Evolutionary conservation across 352 stramenopile genomes (phyloP).

Genomic region (Globisporangium spiculum): DNA sequence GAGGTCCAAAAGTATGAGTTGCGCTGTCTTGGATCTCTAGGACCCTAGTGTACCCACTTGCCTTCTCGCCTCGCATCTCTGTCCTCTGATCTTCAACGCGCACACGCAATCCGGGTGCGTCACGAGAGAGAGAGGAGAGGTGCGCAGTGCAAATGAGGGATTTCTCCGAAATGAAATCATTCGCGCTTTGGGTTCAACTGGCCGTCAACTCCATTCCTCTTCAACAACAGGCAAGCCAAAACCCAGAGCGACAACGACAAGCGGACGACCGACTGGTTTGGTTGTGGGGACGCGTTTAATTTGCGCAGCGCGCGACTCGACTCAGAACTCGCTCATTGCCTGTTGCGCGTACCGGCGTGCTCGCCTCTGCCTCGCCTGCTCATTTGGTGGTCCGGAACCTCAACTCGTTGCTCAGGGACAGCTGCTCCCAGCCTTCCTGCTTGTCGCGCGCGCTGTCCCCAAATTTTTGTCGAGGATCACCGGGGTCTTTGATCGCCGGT

Average conservation of each 20-base stretch:
- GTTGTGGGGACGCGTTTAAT: not conserved
- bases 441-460: not conserved
- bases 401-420: not conserved
- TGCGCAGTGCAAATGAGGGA: not conserved
- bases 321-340: not conserved
- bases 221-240: not conserved
- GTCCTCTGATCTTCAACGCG: constrained; percentile 6
- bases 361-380: not conserved
- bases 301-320: not conserved
- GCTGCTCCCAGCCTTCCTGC: not conserved
- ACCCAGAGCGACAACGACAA: not conserved
- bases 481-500: not conserved
- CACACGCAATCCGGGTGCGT: constrained; percentile 4
- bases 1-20: not conserved
- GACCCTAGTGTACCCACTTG: constrained; percentile 6
- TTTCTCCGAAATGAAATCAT: not conserved
- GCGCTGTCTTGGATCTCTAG: not conserved
- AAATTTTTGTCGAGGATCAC: not conserved
- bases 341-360: not conserved
- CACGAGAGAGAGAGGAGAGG: not conserved
- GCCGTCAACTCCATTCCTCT: not conserved
- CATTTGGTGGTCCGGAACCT: not conserved
- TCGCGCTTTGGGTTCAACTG: constrained; percentile 1
- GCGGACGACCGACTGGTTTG: not conserved
- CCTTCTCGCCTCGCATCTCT: not conserved